Evolutionary conservation across 371 early-diverging fungal species (phyloP).

Genomic region (Mucor indicus): DNA sequence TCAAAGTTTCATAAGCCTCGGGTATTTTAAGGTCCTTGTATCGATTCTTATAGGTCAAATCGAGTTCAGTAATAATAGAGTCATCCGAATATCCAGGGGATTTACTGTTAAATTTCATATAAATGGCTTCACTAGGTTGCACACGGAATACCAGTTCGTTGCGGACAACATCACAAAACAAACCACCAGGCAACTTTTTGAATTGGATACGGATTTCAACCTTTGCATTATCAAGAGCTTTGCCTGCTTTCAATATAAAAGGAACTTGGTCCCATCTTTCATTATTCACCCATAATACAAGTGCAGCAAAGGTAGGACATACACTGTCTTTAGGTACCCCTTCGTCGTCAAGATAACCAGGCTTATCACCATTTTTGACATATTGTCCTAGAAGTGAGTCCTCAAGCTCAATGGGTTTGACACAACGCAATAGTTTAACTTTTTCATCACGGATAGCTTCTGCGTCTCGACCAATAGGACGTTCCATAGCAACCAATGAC

Average conservation of each 20-base stretch:
- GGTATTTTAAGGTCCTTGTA: constrained; percentile 87
- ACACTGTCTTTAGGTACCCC: constrained; percentile 71
- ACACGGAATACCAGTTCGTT: constrained; percentile 96
- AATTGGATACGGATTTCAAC: constrained; percentile 95
- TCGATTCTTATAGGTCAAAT: constrained; percentile 84
- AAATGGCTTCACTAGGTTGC: constrained; percentile 92
- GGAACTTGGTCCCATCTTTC: constrained; percentile 97
- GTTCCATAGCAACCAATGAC: constrained; percentile 88
- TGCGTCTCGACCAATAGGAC: constrained; percentile 72
- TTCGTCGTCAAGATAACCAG: constrained; percentile 90
- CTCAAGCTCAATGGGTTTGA: constrained; percentile 70
- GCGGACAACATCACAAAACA: constrained; percentile 70
- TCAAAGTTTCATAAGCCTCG: constrained; percentile 93
- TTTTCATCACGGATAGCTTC: constrained; percentile 92
- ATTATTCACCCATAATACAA: constrained; percentile 84
- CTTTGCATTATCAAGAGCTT: constrained; percentile 89
- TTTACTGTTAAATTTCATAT: constrained; percentile 94
- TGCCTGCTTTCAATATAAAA: constrained; percentile 93
- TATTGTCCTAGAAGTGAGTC: constrained; percentile 91
- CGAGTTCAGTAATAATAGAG: constrained; percentile 85
- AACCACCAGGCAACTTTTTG: constrained; percentile 76
- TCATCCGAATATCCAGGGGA: constrained; percentile 71
- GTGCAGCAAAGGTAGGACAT: constrained; percentile 91
- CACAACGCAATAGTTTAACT: constrained; percentile 78
- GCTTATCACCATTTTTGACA: constrained; percentile 70